A percentile compares a stretch with the other conserved stretches of the same genome.
Evolutionary conservation across 441 rosid species (phyloP).

Genomic region (Croton laevigatus): DNA sequence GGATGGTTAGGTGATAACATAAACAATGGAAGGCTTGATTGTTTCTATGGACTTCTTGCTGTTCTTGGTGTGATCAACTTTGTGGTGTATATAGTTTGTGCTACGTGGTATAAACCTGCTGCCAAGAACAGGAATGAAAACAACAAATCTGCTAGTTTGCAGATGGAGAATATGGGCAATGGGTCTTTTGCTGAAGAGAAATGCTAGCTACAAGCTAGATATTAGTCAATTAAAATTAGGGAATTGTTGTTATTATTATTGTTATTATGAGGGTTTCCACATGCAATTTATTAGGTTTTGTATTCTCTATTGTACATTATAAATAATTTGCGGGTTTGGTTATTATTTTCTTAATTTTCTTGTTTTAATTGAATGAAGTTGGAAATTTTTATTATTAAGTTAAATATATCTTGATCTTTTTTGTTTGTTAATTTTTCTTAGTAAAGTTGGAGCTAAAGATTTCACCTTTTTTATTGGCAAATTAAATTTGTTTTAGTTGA

Average conservation of each 20-base stretch:
- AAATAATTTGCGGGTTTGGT: too few species aligned
- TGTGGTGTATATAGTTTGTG: conserved; percentile 36
- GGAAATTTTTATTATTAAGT: too few species aligned
- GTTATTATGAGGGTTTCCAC: too few species aligned
- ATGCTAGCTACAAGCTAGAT: conserved; percentile 39
- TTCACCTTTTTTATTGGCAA: too few species aligned
- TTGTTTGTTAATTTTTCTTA: too few species aligned
- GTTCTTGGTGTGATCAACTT: conserved; percentile 43
- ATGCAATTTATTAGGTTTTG: too few species aligned
- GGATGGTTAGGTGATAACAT: conserved; percentile 68
- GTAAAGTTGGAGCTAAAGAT: too few species aligned
- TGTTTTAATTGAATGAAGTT: too few species aligned
- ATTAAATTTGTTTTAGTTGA: too few species aligned
- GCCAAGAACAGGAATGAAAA: conserved; percentile 19
- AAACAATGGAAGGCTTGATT: conserved; percentile 62
- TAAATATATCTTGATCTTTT: too few species aligned
- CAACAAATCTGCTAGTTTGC: conserved; percentile 29
- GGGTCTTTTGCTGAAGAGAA: conserved; percentile 42
- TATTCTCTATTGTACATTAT: too few species aligned
- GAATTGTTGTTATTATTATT: neutral
- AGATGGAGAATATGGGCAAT: conserved; percentile 37
- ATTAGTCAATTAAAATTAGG: neutral
- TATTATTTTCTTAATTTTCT: too few species aligned
- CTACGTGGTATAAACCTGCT: conserved; percentile 52
- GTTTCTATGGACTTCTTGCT: conserved; percentile 56